Conservation (phyloP, 2,329 filamentous ascomycete genomes). For the Phaeosphaeriaceae sp. region DNA sequence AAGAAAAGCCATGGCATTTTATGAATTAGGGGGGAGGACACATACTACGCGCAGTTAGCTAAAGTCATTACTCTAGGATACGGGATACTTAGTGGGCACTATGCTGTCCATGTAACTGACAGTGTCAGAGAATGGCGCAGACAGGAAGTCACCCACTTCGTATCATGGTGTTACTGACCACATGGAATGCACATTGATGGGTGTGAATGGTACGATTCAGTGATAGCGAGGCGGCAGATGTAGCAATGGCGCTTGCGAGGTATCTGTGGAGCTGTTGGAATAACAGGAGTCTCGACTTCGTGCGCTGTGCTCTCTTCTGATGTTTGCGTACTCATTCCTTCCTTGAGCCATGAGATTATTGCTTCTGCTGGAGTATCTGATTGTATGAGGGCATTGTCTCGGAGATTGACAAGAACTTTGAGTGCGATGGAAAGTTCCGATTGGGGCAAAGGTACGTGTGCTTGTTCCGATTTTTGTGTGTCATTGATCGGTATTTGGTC, state of each 20-base stretch:
- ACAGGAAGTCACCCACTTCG: too few relatives aligned
- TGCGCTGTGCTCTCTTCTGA: background rate
- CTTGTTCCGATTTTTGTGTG: background rate
- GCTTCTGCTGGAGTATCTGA: constrained; percentile 4
- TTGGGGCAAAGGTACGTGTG: background rate
- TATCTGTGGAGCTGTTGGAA: constrained; percentile 5
- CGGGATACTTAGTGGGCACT: too few relatives aligned
- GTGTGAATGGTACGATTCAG: constrained; percentile 5
- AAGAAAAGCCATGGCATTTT: too few relatives aligned
- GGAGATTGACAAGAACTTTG: constrained; percentile 8
- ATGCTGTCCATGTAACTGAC: too few relatives aligned
- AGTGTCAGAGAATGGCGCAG: too few relatives aligned
- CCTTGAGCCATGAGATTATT: constrained; percentile 2
- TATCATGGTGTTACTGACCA: background rate
- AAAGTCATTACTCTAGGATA: too few relatives aligned
- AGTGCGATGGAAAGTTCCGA: constrained; percentile 11
- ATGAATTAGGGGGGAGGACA: too few relatives aligned
- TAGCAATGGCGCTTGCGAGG: constrained; percentile 13
- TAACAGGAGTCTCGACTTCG: background rate
- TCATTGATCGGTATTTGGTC: background rate
- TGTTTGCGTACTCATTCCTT: background rate
- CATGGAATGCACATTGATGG: constrained; percentile 15
- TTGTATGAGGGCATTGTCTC: constrained; percentile 5
- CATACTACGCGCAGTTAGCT: too few relatives aligned
- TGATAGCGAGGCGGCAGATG: constrained; percentile 11